phyloP scores from a whole-genome alignment of 1,139 yeast genomes.

The Blastobotrys serpentis region DNA sequence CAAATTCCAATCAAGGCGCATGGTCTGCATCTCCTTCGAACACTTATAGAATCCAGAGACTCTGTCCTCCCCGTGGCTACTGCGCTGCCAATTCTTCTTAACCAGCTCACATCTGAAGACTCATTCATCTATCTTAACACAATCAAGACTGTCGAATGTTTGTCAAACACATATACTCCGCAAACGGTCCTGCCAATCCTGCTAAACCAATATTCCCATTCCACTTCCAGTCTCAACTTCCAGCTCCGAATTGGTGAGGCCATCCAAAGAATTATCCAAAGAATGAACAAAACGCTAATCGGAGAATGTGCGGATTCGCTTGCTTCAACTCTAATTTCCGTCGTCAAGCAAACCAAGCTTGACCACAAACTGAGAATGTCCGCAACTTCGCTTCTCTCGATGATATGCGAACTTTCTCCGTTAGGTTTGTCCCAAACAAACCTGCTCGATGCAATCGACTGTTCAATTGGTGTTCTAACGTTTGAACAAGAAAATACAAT shows the following conservation, averaged over 20 bases:
- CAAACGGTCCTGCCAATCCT: constrained; percentile 44
- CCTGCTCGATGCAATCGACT: constrained; percentile 63
- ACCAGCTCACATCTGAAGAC: constrained; percentile 71
- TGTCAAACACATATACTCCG: constrained; percentile 49
- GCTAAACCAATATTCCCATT: constrained; percentile 44
- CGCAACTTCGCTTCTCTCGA: constrained; percentile 76
- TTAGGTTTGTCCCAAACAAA: constrained; percentile 46
- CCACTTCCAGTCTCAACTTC: constrained; percentile 52
- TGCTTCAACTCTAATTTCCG: constrained; percentile 40
- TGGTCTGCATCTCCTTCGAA: constrained; percentile 67
- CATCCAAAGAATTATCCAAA: constrained; percentile 56
- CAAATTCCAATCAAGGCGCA: constrained; percentile 83
- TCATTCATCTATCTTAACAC: constrained; percentile 84
- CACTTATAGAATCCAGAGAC: constrained; percentile 53
- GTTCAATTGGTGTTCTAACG: constrained; percentile 70
- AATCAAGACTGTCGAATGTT: constrained; percentile 68
- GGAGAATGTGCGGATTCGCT: constrained; percentile 44
- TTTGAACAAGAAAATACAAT: constrained; percentile 49
- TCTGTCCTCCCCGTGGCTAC: constrained; percentile 52
- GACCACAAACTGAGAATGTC: constrained; percentile 78
- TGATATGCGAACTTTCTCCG: constrained; percentile 58
- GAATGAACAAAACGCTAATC: constrained; percentile 47
- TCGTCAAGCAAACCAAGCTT: constrained; percentile 41
- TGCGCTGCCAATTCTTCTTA: constrained; percentile 60
- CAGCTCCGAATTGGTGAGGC: constrained; percentile 80